phyloP scores from a whole-genome alignment of 2,329 filamentous ascomycete genomes.

The Tolypocladium ovalisporum region DNA sequence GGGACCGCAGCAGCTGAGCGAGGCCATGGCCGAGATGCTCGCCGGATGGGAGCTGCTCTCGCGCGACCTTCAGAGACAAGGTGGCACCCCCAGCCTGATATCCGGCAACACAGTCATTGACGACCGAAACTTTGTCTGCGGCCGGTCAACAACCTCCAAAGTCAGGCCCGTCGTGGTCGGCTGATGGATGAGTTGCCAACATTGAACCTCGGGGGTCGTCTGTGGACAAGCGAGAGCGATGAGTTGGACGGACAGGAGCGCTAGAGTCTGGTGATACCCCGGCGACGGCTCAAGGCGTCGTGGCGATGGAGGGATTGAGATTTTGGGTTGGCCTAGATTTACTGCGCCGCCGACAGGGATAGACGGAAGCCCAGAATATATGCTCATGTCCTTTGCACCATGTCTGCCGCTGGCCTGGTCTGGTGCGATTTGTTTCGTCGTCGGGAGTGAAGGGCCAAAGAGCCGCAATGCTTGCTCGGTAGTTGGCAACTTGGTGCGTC shows the following conservation, averaged over 20 bases:
- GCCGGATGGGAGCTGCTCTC: slow-evolving; percentile 25
- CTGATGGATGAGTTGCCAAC: not conserved
- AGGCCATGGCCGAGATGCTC: slow-evolving; percentile 18
- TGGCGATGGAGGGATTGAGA: not conserved
- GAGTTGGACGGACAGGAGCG: not conserved
- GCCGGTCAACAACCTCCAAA: slow-evolving; percentile 1
- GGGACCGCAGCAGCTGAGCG: not conserved
- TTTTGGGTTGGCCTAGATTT: slow-evolving; percentile 4
- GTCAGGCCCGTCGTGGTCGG: not conserved
- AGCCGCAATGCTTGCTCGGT: not conserved
- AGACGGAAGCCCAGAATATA: not conserved
- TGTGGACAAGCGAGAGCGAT: not conserved
- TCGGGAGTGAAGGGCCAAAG: not conserved
- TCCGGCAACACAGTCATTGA: slow-evolving; percentile 29
- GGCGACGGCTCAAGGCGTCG: not conserved
- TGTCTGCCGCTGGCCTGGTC: not conserved
- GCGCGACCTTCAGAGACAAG: slow-evolving; percentile 25
- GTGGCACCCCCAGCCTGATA: slow-evolving; percentile 18
- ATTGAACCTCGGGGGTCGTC: not conserved
- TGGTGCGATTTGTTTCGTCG: not conserved
- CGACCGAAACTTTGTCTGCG: slow-evolving; percentile 22
- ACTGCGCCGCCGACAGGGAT: not conserved
- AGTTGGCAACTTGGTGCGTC: no score
- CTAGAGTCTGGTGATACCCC: not conserved
- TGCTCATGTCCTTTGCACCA: not conserved